Conservation (phyloP, 2,329 filamentous ascomycete species). For the Neophaeococcomyces mojaviensis region DNA sequence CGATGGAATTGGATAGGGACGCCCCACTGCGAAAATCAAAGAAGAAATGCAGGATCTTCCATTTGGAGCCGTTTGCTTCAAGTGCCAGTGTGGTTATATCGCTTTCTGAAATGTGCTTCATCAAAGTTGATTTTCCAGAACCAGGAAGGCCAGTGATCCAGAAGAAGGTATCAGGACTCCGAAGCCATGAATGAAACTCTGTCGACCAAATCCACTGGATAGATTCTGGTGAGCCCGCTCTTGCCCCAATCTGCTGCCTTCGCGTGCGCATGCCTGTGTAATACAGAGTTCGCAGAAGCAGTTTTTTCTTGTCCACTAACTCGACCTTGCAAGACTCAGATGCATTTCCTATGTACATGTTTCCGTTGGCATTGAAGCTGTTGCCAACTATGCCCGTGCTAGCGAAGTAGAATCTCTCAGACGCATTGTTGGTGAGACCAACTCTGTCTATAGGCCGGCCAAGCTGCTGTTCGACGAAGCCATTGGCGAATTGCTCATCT, state of each 20-base stretch:
- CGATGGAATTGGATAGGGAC: neutral
- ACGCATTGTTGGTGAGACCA: too few relatives aligned
- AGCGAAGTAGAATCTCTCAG: too few relatives aligned
- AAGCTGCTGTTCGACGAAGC: too few relatives aligned
- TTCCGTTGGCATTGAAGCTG: too few relatives aligned
- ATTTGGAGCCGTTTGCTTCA: neutral
- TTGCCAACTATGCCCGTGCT: too few relatives aligned
- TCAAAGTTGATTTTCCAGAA: constrained; percentile 39
- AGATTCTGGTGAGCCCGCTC: constrained; percentile 2
- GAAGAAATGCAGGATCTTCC: neutral
- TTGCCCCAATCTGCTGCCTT: neutral
- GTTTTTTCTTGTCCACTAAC: neutral
- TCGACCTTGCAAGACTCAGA: neutral
- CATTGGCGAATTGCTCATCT: too few relatives aligned
- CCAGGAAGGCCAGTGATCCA: constrained; percentile 31
- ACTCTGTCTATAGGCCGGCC: too few relatives aligned
- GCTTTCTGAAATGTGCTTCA: constrained; percentile 18
- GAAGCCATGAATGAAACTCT: constrained; percentile 2
- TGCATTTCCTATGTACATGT: neutral
- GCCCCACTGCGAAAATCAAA: constrained; percentile 3
- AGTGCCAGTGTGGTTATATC: neutral
- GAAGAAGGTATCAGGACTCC: neutral
- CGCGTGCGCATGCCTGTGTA: constrained; percentile 4
- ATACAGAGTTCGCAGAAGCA: neutral
- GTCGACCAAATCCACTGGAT: constrained; percentile 5